phyloP scores from a whole-genome alignment of 1,139 yeast species.

The Oligophagozyma castellii region DNA sequence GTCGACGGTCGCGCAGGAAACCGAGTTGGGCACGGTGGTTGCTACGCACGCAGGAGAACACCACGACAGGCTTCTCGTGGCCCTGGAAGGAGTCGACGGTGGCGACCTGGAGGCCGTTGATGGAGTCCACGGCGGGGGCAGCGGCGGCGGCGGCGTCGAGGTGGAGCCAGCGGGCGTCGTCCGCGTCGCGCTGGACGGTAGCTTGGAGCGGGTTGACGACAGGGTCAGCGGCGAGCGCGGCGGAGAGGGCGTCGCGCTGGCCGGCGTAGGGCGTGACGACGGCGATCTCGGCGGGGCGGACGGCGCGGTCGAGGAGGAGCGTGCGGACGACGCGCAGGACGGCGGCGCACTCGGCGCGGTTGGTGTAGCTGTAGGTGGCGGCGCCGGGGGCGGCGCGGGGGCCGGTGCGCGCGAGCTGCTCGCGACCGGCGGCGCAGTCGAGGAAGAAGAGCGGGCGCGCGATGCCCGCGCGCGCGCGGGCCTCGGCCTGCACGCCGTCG shows the following conservation, averaged over 20 bases:
- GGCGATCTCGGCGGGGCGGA: constrained; percentile 40
- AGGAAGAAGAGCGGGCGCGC: constrained; percentile 45
- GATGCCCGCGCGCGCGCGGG: constrained; percentile 32
- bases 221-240: constrained; percentile 34
- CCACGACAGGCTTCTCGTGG: constrained; percentile 44
- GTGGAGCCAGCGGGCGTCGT: constrained; percentile 40
- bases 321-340: constrained; percentile 35
- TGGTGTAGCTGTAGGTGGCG: constrained; percentile 33
- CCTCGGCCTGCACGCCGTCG: constrained; percentile 45
- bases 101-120: constrained; percentile 55
- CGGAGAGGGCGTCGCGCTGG: constrained; percentile 50
- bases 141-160: constrained; percentile 20
- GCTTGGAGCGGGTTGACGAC: constrained; percentile 43
- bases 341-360: constrained; percentile 37
- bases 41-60: constrained; percentile 50
- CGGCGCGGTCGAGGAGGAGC: constrained; percentile 40
- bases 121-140: constrained; percentile 39
- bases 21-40: constrained; percentile 40
- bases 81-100: constrained; percentile 60
- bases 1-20: constrained; percentile 41
- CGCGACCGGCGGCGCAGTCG: constrained; percentile 31
- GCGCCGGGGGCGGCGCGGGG: constrained; percentile 26
- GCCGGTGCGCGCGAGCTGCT: constrained; percentile 33
- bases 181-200: constrained; percentile 37
- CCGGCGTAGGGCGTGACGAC: constrained; percentile 63